Conservation (phyloP, 257 asterid species). For the Penstemon davidsonii region DNA sequence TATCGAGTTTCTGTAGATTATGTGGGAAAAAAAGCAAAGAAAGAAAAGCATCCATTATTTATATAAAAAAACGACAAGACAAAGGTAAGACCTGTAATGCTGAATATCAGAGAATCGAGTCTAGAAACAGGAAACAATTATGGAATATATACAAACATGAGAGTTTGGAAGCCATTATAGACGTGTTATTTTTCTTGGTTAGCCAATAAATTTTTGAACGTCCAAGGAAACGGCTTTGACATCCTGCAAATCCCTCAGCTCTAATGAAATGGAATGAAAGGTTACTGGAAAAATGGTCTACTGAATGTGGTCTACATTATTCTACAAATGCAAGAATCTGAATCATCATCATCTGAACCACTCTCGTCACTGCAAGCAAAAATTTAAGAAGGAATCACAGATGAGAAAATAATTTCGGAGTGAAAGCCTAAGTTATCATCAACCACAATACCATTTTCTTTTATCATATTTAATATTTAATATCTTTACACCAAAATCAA, state of each 20-base stretch:
- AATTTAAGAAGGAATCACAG: constrained; percentile 10
- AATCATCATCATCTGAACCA: constrained; percentile 73
- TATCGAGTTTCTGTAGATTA: constrained; percentile 13
- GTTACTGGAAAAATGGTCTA: constrained; percentile 13
- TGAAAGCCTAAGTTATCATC: not conserved
- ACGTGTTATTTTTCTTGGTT: constrained; percentile 16
- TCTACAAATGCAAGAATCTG: constrained; percentile 74
- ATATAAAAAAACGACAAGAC: not conserved
- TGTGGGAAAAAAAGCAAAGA: constrained; percentile 14
- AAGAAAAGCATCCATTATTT: constrained; percentile 5
- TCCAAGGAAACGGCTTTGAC: constrained; percentile 15
- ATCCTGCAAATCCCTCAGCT: constrained; percentile 11
- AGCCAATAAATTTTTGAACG: not conserved
- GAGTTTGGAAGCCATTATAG: constrained; percentile 7
- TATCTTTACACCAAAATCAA: not conserved
- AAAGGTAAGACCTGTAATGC: not conserved
- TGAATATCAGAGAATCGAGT: not conserved
- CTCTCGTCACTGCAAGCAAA: constrained; percentile 58
- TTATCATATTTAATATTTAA: not conserved
- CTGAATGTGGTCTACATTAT: constrained; percentile 57
- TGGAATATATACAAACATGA: constrained; percentile 11
- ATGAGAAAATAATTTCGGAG: constrained; percentile 2
- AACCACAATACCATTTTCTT: not conserved
- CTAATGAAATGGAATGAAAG: constrained; percentile 27
- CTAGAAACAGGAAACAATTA: constrained; percentile 6